Base-by-base conservation (phyloP, 2,329 filamentous ascomycete genomes). In the Colletotrichum zoysiae region DNA sequence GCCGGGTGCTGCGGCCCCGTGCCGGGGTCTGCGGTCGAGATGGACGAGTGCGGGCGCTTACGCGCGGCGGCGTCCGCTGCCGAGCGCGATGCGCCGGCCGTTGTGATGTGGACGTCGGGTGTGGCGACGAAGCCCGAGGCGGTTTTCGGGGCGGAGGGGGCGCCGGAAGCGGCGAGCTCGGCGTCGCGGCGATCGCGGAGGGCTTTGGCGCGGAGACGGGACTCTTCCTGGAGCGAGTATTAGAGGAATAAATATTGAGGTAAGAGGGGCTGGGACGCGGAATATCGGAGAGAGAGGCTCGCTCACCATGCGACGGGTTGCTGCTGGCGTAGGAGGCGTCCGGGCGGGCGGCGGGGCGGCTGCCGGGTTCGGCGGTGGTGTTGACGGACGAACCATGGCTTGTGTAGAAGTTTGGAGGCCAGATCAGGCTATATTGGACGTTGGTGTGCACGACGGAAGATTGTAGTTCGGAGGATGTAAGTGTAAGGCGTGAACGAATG, bases 131-230 rank as follows among this genome's bases (percentile, higher is more conserved):
- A 95, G 74, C 92, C 91, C 7, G 92, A 91, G 3, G 89, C 85
- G 11, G 87, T 86, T 73, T 86, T 84, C 65, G 83, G 83, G 50
- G 83, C 80, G 23, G 83, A 76, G 12, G 84, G 80, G 56, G 80
- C 80, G 74, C 84, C 82, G 61, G 84, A 77, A 72, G 85, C 81
- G 77, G 84, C 85, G 73, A 85, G 82, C 71, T 91, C 89, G 44
- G 91, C 90, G 77, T 95, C 90, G 70, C 88, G 88, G 77, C 92
- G 91, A 75, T 93, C 90, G 70, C 93, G 92, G 23, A 95, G 86
- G 2, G 95, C 95, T 86, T 98, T 98, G 67, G 96, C 94, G 82
- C 91, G 93, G 40, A 98, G 88, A 26, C 95, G 90, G 76, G 91
- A 95, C 80, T 95, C 91, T 89, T 98, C 95, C 93, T 96, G 70